Evolutionary conservation across 1,284 basidiomycete genomes (phyloP).

Genomic region (Sporisorium exsertum): DNA sequence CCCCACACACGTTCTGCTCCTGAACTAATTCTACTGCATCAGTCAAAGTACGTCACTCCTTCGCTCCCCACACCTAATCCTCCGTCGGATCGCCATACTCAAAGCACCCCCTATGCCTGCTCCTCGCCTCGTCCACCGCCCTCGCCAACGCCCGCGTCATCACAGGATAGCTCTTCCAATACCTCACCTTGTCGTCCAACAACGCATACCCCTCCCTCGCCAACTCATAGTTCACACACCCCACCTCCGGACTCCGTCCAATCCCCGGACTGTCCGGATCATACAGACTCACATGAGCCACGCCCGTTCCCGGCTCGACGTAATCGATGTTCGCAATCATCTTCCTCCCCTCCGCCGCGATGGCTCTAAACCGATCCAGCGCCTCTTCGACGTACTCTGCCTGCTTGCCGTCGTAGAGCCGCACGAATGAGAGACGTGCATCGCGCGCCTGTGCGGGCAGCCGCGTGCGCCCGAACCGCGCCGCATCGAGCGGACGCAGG

Average conservation of each 20-base stretch:
- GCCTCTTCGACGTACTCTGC: constrained; percentile 61
- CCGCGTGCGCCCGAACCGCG: constrained; percentile 50
- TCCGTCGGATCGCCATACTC: constrained; percentile 60
- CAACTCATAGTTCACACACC: constrained; percentile 59
- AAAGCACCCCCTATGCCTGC: constrained; percentile 53
- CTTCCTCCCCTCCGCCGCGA: constrained; percentile 58
- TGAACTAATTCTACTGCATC: neutral
- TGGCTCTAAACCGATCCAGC: constrained; percentile 53
- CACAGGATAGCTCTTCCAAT: constrained; percentile 51
- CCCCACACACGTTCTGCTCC: neutral
- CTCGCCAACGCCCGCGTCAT: constrained; percentile 43
- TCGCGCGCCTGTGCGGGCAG: constrained; percentile 52
- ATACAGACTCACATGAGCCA: constrained; percentile 57
- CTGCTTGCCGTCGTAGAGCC: constrained; percentile 56
- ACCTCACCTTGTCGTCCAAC: constrained; percentile 52
- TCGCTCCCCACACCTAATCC: too few species aligned
- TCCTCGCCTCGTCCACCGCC: constrained; percentile 52
- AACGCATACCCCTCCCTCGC: constrained; percentile 55
- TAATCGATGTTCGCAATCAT: constrained; percentile 65
- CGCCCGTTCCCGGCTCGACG: constrained; percentile 41
- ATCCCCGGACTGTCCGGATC: constrained; percentile 54
- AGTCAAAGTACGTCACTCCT: too few species aligned
- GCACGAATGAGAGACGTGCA: constrained; percentile 58
- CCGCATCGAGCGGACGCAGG: constrained; percentile 54
- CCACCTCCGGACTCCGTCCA: constrained; percentile 43